Base-by-base conservation (phyloP, 495 filamentous ascomycete species). In the Penicilliopsis zonata region DNA sequence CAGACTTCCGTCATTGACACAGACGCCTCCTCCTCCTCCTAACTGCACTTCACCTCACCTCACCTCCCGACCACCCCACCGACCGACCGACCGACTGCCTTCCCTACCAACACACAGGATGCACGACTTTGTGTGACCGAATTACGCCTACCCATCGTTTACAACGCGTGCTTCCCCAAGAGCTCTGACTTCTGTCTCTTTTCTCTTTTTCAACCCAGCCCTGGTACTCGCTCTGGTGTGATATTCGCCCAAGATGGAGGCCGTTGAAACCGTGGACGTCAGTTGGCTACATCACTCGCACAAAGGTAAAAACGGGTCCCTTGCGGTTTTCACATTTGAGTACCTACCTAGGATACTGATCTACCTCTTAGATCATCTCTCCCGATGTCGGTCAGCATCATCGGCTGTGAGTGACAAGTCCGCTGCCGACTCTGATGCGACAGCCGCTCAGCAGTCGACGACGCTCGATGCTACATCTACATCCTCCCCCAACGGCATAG, bases 201-300 rank as follows among this genome's bases (percentile, higher is more conserved):
- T n/a, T n/a, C n/a, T n/a, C n/a, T n/a, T n/a, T n/a, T n/a, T n/a
- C n/a, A n/a, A n/a, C n/a, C n/a, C n/a, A n/a, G n/a, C n/a, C n/a
- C n/a, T n/a, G n/a, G n/a, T n/a, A n/a, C n/a, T n/a, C n/a, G n/a
- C n/a, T n/a, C n/a, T n/a, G n/a, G n/a, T n/a, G n/a, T n/a, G 26
- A 28, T 28, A 9, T 8, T 13, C 9, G 7, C 9, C 26, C 41
- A 57, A 47, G 14, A 72, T 72, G 75, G 75, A 80, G 49, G 65
- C 62, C 22, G 64, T 76, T 37, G 67, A 78, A 47, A 76, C 74
- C 13, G 71, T 80, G 32, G 76, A 80, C 55, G 74, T 80, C 35
- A 72, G 65, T 54, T 80, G 76, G 76, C 65, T 79, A 29, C 76
- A 80, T 53, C 73, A 77, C 44, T 68, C 74, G 27, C 70, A 70